Conservation (phyloP, 2,329 filamentous ascomycete species). For the Dendrostoma leiphaemia region DNA sequence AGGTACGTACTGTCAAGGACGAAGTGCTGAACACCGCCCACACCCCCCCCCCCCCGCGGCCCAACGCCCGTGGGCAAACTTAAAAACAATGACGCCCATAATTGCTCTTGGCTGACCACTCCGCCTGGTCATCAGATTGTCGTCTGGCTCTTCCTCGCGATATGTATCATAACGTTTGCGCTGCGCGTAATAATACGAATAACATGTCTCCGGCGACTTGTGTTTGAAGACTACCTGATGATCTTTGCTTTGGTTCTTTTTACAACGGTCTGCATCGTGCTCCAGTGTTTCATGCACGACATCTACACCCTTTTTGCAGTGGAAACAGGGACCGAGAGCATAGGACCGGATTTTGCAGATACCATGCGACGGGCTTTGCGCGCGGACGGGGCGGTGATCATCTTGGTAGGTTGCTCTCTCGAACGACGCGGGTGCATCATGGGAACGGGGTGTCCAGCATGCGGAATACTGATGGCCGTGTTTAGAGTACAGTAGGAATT, state of each 20-base stretch:
- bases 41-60: too few relatives aligned
- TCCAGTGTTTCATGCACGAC: neutral
- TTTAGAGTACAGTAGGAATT: conserved; percentile 18
- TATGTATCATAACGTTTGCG: neutral
- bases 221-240: conserved; percentile 3
- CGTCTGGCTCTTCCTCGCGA: neutral
- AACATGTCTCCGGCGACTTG: neutral
- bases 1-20: too few relatives aligned
- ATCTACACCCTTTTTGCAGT: neutral
- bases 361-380: neutral
- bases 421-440: too few relatives aligned
- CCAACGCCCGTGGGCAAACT: too few relatives aligned
- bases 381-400: neutral
- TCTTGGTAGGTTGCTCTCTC: neutral
- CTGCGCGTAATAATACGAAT: neutral
- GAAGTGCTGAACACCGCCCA: too few relatives aligned
- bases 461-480: neutral
- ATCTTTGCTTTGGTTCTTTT: neutral
- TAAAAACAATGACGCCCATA: too few relatives aligned
- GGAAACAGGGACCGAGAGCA: neutral
- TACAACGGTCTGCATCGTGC: neutral
- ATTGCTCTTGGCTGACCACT: too few relatives aligned
- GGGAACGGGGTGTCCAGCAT: too few relatives aligned
- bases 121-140: too few relatives aligned
- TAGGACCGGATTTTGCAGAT: neutral